Evolutionary conservation across 805 yeast species (phyloP).

Genomic region (Teunomyces barrocoloradensis): DNA sequence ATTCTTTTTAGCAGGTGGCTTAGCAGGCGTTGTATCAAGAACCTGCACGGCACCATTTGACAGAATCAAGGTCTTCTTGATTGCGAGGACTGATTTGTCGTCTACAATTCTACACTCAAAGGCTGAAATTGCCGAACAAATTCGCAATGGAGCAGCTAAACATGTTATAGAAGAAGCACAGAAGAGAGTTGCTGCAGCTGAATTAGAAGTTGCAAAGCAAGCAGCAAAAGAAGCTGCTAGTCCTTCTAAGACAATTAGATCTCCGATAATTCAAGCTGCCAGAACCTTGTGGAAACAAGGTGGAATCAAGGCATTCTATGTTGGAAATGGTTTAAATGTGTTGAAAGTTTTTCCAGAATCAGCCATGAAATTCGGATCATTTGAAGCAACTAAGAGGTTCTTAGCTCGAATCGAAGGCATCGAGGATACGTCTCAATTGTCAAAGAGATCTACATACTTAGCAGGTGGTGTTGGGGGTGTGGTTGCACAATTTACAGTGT

Average conservation of each 20-base stretch:
- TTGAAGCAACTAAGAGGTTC: slow-evolving; percentile 78
- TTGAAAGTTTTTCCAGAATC: slow-evolving; percentile 94
- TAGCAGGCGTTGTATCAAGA: slow-evolving; percentile 93
- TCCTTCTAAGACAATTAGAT: slow-evolving; percentile 50
- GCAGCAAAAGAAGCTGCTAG: slow-evolving; percentile 30
- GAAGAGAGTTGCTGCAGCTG: slow-evolving; percentile 25
- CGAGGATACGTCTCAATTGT: slow-evolving; percentile 63
- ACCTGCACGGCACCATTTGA: slow-evolving; percentile 98
- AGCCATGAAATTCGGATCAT: slow-evolving; percentile 95
- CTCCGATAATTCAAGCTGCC: slow-evolving; percentile 81
- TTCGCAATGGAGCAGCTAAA: slow-evolving; percentile 34
- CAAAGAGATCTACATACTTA: slow-evolving; percentile 74
- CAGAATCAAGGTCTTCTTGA: slow-evolving; percentile 87
- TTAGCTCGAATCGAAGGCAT: slow-evolving; percentile 76
- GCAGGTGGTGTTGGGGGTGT: slow-evolving; percentile 98
- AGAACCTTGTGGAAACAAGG: slow-evolving; percentile 81
- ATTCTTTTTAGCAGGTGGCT: slow-evolving; percentile 90
- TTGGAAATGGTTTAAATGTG: slow-evolving; percentile 93
- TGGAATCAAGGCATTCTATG: slow-evolving; percentile 84
- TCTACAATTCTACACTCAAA: slow-evolving; percentile 66
- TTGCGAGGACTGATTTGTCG: slow-evolving; percentile 82
- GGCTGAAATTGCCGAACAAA: slow-evolving; percentile 36
- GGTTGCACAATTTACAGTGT: slow-evolving; percentile 85
- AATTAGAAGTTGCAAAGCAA: slow-evolving; percentile 20
- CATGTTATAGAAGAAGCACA: slow-evolving; percentile 36